phyloP scores from a whole-genome alignment of 2,329 filamentous ascomycete genomes.

The Mariannaea elegans region DNA sequence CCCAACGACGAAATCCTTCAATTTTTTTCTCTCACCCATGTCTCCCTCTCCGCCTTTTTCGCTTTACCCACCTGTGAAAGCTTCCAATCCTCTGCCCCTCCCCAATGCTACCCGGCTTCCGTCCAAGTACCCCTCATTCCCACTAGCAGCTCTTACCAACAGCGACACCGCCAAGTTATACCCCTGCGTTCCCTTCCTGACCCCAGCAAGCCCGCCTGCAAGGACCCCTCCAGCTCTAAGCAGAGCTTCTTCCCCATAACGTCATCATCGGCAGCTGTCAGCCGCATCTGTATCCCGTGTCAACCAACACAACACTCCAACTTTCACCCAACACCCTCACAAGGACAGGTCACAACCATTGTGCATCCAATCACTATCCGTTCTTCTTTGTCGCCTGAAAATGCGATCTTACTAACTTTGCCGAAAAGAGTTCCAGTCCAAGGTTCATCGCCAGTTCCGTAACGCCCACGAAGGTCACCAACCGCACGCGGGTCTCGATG shows the following conservation, averaged over 20 bases:
- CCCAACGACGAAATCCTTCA: not conserved
- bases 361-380: not conserved
- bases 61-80: slow-evolving; percentile 4
- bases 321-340: not conserved
- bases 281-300: not conserved
- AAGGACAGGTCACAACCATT: too few relatives aligned
- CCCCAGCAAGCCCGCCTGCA: slow-evolving; percentile 28
- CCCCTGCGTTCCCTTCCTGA: slow-evolving; percentile 24
- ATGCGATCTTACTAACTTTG: slow-evolving; percentile 1
- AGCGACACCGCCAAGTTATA: slow-evolving; percentile 13
- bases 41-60: slow-evolving; percentile 20
- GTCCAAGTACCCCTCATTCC: slow-evolving; percentile 29
- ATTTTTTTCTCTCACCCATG: slow-evolving; percentile 8
- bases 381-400: not conserved
- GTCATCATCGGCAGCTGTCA: slow-evolving; percentile 24
- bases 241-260: slow-evolving; percentile 28
- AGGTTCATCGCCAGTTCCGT: slow-evolving; percentile 89
- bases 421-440: slow-evolving; percentile 77
- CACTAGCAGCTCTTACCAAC: slow-evolving; percentile 15
- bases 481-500: slow-evolving; percentile 89
- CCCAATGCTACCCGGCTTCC: slow-evolving; percentile 22
- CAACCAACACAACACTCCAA: not conserved
- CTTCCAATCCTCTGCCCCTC: slow-evolving; percentile 13
- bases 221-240: slow-evolving; percentile 26
- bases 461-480: slow-evolving; percentile 90